Evolutionary conservation across 1,139 yeast genomes (phyloP), one percentile per base, ranked within the genome.

Genomic region (Pichia sp.): DNA sequence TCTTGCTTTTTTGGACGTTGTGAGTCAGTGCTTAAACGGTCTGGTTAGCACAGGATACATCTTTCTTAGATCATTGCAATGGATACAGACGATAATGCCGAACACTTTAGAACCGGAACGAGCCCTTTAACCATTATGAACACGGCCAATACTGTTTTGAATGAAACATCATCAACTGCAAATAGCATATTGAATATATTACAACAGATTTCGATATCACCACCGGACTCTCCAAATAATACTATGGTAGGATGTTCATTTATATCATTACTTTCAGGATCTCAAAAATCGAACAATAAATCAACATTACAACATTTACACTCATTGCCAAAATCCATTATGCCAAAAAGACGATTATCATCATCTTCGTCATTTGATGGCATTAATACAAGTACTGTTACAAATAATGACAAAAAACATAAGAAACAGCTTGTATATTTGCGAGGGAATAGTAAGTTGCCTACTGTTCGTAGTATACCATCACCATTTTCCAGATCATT

Each of bases 151-250:
- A 23, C 20, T 10, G 35, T 33, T 5, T 23, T 6, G 3, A 26
- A 31, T 6, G 32, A 20, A 25, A 13, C 22, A 16, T 41, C 53
- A 10, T 31, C 46, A 4, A 49, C 55, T 8, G 52, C 60, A 1
- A 43, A 41, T 25, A 57, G 55, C 0, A 54, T 56, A 4, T 24
- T 54, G 38, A 52, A 48, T 27, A 54, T 56, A 21, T 43, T 56
- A 13, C 53, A 56, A 16, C 48, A 55, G 9, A 51, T 55, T 1
- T 46, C 56, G 10, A 48, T 54, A 5, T 50, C 56, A 9, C 49
- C 53, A 18, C 35, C 40, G 1, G 23, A 33, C 7, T 16, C 35
- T 8, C 19, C 37, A 8, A 11, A 9, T 13, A 21, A 16, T 13
- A 22, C 22, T 7, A 8, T 31, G 8, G 13, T 16, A 24, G 29